Percentiles rank a stretch among this genome's conserved stretches.
phyloP scores from a whole-genome alignment of 768 basidiomycete genomes.

The Boletus rubropictus region DNA sequence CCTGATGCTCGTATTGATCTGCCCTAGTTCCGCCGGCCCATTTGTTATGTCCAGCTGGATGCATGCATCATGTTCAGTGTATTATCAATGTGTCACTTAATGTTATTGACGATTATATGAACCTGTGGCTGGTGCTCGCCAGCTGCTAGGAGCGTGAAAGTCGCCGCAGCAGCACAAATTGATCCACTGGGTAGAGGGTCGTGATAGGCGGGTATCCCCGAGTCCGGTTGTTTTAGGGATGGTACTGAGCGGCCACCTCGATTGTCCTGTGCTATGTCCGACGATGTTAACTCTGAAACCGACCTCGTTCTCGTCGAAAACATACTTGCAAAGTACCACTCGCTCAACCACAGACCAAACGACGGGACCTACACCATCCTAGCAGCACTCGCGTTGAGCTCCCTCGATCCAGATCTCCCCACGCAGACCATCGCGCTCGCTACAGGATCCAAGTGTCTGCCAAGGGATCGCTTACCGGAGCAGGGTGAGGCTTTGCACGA shows the following conservation, averaged over 20 bases:
- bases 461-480: conserved; percentile 51
- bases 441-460: conserved; percentile 85
- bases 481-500: conserved; percentile 82
- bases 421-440: conserved; percentile 62
- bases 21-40: conserved; percentile 9
- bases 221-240: too few species aligned
- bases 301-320: conserved; percentile 31
- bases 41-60: conserved; percentile 7
- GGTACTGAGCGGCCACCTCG: too few species aligned
- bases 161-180: too few species aligned
- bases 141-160: too few species aligned
- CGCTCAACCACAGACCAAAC: conserved; percentile 47
- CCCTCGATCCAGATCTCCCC: conserved; percentile 18
- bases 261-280: too few species aligned
- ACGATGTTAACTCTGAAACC: not conserved
- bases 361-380: conserved; percentile 57
- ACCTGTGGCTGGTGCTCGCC: too few species aligned
- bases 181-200: too few species aligned
- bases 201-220: too few species aligned
- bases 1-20: not conserved
- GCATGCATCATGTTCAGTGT: conserved; percentile 7
- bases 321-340: conserved; percentile 41
- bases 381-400: conserved; percentile 49
- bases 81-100: conserved; percentile 10
- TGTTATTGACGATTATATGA: conserved; percentile 18